These are phyloP conservation scores for Pascua sp. DNA, from an alignment of 1,284 basidiomycete genomes.

Conservation along the genomic window DNA sequence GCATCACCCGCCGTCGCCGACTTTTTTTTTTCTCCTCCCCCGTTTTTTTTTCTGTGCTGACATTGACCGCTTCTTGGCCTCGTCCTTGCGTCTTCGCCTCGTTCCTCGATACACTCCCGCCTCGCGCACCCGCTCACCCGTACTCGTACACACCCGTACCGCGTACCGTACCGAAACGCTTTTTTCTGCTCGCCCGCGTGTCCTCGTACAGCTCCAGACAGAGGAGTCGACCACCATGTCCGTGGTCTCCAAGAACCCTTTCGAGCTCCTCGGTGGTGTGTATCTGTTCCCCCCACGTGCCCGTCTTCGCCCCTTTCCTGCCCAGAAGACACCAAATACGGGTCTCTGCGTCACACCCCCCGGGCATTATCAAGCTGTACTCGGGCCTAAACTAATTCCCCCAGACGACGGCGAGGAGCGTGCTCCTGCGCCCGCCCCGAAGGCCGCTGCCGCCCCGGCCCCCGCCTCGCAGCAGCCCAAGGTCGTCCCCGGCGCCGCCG, in stretches of 20 bases:
- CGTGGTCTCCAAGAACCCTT: constrained; percentile 51
- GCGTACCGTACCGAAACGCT: not conserved
- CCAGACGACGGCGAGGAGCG: constrained; percentile 42
- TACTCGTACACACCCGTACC: not conserved
- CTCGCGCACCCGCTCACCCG: not conserved
- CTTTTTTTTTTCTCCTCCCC: too few relatives aligned
- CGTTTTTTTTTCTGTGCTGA: not conserved
- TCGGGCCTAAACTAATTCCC: not conserved
- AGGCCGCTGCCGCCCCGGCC: constrained; percentile 23
- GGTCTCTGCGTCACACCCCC: too few relatives aligned
- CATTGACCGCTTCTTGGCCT: not conserved
- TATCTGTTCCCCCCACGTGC: constrained; percentile 6
- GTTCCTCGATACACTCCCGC: not conserved
- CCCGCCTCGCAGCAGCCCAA: constrained; percentile 28
- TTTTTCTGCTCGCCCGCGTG: not conserved
- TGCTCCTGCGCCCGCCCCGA: constrained; percentile 32
- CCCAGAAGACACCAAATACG: too few relatives aligned
- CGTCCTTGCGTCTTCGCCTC: not conserved
- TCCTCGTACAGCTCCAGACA: constrained; percentile 12
- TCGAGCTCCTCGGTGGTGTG: constrained; percentile 51
- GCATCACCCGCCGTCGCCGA: too few relatives aligned
- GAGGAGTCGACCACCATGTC: constrained; percentile 43
- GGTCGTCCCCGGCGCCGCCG: constrained; percentile 35
- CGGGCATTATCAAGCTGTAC: not conserved
- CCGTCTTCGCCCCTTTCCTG: not conserved